Base-by-base conservation (phyloP, 805 yeast genomes). In the Zygoascus biomembranicola region DNA sequence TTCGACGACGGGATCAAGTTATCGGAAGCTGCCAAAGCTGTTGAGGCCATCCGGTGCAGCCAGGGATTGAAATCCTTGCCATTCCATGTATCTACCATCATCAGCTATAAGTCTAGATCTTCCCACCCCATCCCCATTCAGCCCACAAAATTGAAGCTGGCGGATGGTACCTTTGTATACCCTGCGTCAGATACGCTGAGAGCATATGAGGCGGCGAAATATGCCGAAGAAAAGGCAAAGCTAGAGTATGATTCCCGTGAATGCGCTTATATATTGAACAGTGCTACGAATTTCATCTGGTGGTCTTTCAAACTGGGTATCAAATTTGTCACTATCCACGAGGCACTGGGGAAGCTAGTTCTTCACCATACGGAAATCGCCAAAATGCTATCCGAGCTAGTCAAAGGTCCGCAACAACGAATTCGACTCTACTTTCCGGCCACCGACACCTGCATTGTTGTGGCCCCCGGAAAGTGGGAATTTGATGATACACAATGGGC, bases 281-380 rank as follows among this genome's bases (percentile, higher is more conserved):
- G 51, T 11, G 45, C 51, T 20, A 47, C 31, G 28, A 50, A 51
- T 16, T 32, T 54, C 31, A 51, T 54, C 43, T 47, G 51, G 52
- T 54, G 53, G 54, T 28, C 45, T 35, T 23, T 39, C 10, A 19
- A 23, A 11, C 28, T 32, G 9, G 45, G 44, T 1, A 42, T 54
- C 19, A 28, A 43, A 11, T 39, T 39, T 16, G 42, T 54, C 10
- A 47, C 44, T 35, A 35, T 54, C 28, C 49, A 51, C 32, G 56
- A 54, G 14, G 20, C 43, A 2, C 48, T 47, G 20, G 54, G 51
- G 5, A 42, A 43, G 32, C 47, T 49, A 50, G 47, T 28, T 32
- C 35, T 49, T 32, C 43, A 49, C n/a, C 49, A 32, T n/a, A 19
- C 52, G 3, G 32, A 32, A 31, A 18, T 32, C 2, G 49, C 47